Percentiles rank a stretch among this genome's conserved stretches.
Conservation (phyloP, 1,284 basidiomycete species). For the Cryptococcus sp. region DNA sequence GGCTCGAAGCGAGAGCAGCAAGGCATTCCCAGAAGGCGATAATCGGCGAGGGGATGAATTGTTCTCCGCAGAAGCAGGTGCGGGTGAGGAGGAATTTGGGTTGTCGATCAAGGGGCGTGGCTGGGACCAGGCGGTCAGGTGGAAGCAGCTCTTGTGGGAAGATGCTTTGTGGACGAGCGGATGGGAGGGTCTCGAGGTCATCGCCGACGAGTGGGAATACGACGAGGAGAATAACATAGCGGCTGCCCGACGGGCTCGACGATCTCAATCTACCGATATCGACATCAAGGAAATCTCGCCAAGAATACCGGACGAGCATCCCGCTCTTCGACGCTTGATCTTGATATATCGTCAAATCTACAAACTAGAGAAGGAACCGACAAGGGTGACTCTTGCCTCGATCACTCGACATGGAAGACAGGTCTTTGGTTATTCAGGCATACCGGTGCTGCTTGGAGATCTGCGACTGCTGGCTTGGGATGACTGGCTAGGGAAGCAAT, state of each 20-base stretch:
- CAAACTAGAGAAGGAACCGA: not conserved
- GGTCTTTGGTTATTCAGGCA: not conserved
- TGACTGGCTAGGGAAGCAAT: not conserved
- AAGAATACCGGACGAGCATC: not conserved
- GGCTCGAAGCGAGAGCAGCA: no score
- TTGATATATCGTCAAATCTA: not conserved
- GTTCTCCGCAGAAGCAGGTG: no score
- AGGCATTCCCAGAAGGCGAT: no score
- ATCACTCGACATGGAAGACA: not conserved
- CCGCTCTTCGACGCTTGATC: not conserved
- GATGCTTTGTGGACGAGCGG: slow-evolving; percentile 6
- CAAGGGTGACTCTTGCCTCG: not conserved
- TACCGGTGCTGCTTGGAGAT: not conserved
- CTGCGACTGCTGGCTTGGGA: not conserved
- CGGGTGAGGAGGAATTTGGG: not conserved
- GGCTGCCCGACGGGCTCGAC: not conserved
- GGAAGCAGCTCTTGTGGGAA: slow-evolving; percentile 10
- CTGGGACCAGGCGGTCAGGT: not conserved
- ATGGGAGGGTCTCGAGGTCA: slow-evolving; percentile 6
- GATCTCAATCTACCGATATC: not conserved
- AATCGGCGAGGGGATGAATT: no score
- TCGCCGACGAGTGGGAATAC: slow-evolving; percentile 3
- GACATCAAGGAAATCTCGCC: not conserved
- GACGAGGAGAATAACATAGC: not conserved
- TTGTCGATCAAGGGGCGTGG: not conserved